Conservation (phyloP, 2,329 filamentous ascomycete species). For the Leptographium procerum region DNA sequence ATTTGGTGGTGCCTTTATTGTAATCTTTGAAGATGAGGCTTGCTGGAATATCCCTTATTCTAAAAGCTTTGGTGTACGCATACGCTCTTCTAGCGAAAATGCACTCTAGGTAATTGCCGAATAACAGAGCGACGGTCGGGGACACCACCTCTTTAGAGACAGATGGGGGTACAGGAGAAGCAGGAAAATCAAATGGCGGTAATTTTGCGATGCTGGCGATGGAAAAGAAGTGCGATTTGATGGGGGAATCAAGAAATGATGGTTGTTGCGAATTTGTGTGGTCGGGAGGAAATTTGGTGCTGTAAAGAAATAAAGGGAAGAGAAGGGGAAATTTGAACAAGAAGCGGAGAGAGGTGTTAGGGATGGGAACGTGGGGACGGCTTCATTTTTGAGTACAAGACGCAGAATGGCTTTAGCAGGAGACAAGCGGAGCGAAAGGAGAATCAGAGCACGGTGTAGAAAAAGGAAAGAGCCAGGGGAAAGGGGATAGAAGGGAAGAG, state of each 20-base stretch:
- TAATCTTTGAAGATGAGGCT: background rate
- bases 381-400: constrained; percentile 31
- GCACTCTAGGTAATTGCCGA: background rate
- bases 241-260: constrained; percentile 24
- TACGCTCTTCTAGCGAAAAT: background rate
- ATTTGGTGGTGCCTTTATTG: background rate
- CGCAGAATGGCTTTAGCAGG: background rate
- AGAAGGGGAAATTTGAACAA: constrained; percentile 7
- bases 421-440: background rate
- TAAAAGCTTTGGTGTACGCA: background rate
- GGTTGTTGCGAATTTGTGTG: constrained; percentile 11
- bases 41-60: constrained; percentile 8
- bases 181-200: constrained; percentile 22
- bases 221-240: constrained; percentile 21
- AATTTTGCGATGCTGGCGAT: constrained; percentile 22
- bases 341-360: constrained; percentile 2
- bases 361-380: constrained; percentile 31
- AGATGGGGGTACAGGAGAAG: constrained; percentile 19
- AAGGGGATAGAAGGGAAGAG: background rate
- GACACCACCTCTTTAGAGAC: constrained; percentile 12
- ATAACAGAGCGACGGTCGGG: constrained; percentile 11
- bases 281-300: constrained; percentile 17
- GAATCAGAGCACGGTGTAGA: constrained; percentile 8
- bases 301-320: constrained; percentile 9
- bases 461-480: constrained; percentile 23